phyloP scores from a whole-genome alignment of 345 rosid genomes.

The Syzygium grande region DNA sequence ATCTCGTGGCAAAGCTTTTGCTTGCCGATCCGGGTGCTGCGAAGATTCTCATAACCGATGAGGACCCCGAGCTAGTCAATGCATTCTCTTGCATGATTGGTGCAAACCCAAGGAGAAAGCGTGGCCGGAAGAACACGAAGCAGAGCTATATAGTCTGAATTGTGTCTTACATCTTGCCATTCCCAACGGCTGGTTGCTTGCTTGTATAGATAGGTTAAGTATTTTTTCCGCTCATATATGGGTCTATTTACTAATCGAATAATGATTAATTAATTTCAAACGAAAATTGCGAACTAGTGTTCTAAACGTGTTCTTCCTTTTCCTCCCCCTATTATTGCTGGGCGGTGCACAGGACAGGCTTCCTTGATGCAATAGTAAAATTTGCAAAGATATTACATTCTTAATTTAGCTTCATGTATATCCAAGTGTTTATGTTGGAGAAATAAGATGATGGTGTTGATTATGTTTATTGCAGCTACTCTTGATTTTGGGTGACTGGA shows the following conservation, averaged over 20 bases:
- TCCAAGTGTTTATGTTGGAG: not conserved
- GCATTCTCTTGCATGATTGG: constrained; percentile 49
- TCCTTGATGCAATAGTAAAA: not conserved
- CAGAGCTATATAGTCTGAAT: constrained; percentile 37
- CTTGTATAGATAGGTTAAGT: constrained; percentile 3
- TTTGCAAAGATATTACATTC: not conserved
- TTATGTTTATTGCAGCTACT: not conserved
- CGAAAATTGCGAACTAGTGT: not conserved
- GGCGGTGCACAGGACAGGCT: not conserved
- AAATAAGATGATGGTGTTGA: not conserved
- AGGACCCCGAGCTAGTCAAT: constrained; percentile 36
- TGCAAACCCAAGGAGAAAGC: constrained; percentile 45
- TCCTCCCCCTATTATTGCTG: not conserved
- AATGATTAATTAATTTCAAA: not conserved
- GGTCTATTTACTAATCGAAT: not conserved
- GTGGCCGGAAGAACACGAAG: constrained; percentile 22
- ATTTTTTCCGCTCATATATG: not conserved
- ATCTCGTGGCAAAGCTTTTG: constrained; percentile 41
- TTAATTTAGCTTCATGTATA: not conserved
- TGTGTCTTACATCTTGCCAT: not conserved
- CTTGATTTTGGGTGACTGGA: not conserved
- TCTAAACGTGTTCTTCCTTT: not conserved
- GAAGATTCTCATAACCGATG: constrained; percentile 33
- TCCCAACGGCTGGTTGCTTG: not conserved
- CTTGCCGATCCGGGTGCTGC: constrained; percentile 34